A percentile compares a stretch with the other conserved stretches of the same genome.
These are phyloP conservation scores for Cordyceps militaris DNA, from an alignment of 2,329 filamentous ascomycete species.

Conservation along the genomic window DNA sequence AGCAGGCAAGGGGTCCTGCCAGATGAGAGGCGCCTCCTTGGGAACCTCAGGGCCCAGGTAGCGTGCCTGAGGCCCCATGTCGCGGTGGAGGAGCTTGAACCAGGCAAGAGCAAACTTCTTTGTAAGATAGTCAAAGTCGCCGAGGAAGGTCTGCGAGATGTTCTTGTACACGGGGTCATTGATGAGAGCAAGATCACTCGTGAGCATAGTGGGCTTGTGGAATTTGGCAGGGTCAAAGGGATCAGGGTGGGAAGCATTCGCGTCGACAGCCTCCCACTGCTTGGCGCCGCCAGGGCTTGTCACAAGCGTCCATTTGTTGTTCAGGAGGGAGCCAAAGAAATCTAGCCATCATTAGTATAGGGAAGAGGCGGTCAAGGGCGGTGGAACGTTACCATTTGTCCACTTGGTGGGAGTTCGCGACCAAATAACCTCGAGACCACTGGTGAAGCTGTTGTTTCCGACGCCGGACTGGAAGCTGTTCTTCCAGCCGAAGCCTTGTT, in stretches of 20 bases:
- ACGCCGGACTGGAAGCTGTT: constrained; percentile 60
- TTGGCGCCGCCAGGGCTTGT: constrained; percentile 70
- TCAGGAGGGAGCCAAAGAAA: constrained; percentile 70
- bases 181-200: constrained; percentile 65
- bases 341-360: constrained; percentile 21
- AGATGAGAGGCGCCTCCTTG: constrained; percentile 52
- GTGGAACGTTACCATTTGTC: constrained; percentile 45
- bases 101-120: constrained; percentile 67
- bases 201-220: constrained; percentile 68
- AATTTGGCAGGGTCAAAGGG: constrained; percentile 64
- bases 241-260: constrained; percentile 62
- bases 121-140: constrained; percentile 60
- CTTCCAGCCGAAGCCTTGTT: constrained; percentile 67
- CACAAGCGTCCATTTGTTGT: constrained; percentile 69
- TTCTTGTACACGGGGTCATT: constrained; percentile 68
- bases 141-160: constrained; percentile 63
- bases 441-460: constrained; percentile 65
- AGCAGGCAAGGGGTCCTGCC: constrained; percentile 67
- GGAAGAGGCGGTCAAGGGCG: no score
- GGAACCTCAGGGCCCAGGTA: constrained; percentile 74
- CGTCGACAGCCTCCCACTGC: constrained; percentile 69
- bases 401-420: constrained; percentile 69
- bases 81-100: constrained; percentile 80
- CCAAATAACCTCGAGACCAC: constrained; percentile 73
- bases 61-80: constrained; percentile 64